Base-by-base conservation (phyloP, 805 yeast genomes). In the Yarrowia sp. region DNA sequence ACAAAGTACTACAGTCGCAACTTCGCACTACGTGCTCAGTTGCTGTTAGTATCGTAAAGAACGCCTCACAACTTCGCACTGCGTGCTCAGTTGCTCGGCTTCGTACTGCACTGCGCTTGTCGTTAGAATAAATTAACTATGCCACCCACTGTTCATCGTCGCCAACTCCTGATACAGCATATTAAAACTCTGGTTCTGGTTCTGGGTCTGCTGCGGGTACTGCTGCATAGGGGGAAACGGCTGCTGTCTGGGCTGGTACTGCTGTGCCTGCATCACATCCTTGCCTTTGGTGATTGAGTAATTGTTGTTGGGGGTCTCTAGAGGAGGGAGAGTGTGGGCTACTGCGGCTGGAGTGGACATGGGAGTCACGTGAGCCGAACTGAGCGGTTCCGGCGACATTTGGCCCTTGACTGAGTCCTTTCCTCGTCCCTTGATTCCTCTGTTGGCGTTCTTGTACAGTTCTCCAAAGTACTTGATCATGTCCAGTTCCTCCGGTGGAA, bases 341-440 rank as follows among this genome's bases (percentile, higher is more conserved):
- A 36, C 47, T 2, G 48, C 15, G 1, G 64, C 64, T 7, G 64
- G 66, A 5, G 44, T 53, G 13, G 43, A 31, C 28, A 65, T 65
- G 15, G 64, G 60, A 7, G 58, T 51, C 13, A 38, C 43, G 4
- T 51, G 43, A 0, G 28, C 32, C 11, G 55, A 32, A 2, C 31
- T 22, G 28, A 33, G 28, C 32, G 62, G 62, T 17, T 51, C 63
- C 2, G 63, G 64, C 22, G 28, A 15, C 38, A 36, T 36, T n/a
- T 50, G 65, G 11, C 15, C 10, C 53, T 68, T 67, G 48, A 69
- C 68, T 10, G 72, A 73, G 32, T 79, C 79, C 71, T 85, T 89
- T 5, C 98, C 98, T 66, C 98, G 83, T 32, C 98, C 98, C 70
- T 90, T 86, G 67, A 92, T 92, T 17, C 98, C 98, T 71, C 90